Evolutionary conservation across 768 basidiomycete species (phyloP).

Genomic region (Pisolithus orientalis): DNA sequence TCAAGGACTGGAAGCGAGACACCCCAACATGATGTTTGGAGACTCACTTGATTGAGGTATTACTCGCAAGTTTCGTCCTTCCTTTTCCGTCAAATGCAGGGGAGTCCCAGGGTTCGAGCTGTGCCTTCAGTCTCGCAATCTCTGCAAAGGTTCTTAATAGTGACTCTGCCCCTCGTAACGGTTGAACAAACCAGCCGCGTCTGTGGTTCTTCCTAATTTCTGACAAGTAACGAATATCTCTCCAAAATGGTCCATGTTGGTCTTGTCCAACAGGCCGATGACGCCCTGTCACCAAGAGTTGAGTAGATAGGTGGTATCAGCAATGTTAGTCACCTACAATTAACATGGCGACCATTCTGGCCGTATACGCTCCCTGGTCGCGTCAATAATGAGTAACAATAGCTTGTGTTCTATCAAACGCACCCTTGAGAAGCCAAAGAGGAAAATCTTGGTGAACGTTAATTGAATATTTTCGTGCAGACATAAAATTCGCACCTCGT

Average conservation of each 20-base stretch:
- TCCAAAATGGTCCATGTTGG: slow-evolving; percentile 68
- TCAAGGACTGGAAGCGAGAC: slow-evolving; percentile 1
- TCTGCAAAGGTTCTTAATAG: slow-evolving; percentile 21
- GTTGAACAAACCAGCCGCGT: slow-evolving; percentile 34
- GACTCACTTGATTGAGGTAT: slow-evolving; percentile 51
- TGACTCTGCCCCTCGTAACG: neutral
- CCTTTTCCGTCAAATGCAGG: slow-evolving; percentile 45
- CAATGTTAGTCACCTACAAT: slow-evolving; percentile 39
- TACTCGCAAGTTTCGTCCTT: slow-evolving; percentile 41
- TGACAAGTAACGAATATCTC: slow-evolving; percentile 57
- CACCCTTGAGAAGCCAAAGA: slow-evolving; percentile 75
- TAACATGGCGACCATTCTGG: slow-evolving; percentile 65
- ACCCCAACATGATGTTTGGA: neutral
- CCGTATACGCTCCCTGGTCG: slow-evolving; percentile 67
- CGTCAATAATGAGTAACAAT: slow-evolving; percentile 2
- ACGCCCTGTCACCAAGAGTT: slow-evolving; percentile 40
- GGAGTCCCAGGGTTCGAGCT: slow-evolving; percentile 52
- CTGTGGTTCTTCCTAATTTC: slow-evolving; percentile 50
- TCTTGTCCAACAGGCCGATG: slow-evolving; percentile 65
- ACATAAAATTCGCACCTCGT: slow-evolving; percentile 45
- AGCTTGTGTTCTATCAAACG: slow-evolving; percentile 7
- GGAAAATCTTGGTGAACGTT: slow-evolving; percentile 48
- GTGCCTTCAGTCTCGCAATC: slow-evolving; percentile 31
- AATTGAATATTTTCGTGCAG: slow-evolving; percentile 2
- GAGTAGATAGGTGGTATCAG: neutral